Percentiles rank a stretch among this genome's conserved stretches.
Evolutionary conservation across 352 stramenopile species (phyloP).

Genomic region (Globisporangium heterothallicum): DNA sequence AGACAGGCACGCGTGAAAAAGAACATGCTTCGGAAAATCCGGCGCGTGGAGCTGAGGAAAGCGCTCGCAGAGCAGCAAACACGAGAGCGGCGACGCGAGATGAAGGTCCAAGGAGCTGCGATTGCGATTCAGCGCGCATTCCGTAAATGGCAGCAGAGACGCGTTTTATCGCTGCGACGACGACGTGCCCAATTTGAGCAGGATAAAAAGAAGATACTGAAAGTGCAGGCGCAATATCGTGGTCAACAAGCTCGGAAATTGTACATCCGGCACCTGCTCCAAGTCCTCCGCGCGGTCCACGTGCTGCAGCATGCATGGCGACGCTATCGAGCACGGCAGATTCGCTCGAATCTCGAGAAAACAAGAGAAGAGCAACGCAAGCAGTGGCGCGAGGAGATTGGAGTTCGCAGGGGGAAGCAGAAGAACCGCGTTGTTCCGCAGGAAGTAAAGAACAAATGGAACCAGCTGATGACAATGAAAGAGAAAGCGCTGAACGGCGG

Average conservation of each 20-base stretch:
- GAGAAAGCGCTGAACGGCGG: slow-evolving; percentile 4
- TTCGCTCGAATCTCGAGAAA: slow-evolving; percentile 7
- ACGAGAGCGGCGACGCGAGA: slow-evolving; percentile 3
- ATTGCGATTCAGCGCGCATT: slow-evolving; percentile 42
- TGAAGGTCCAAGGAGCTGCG: slow-evolving; percentile 27
- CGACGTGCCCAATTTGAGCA: slow-evolving; percentile 55
- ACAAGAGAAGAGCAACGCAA: slow-evolving; percentile 15
- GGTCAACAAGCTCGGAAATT: slow-evolving; percentile 29
- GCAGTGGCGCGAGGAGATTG: slow-evolving; percentile 16
- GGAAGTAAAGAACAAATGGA: slow-evolving; percentile 19
- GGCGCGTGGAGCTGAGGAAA: slow-evolving; percentile 19
- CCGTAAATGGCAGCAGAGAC: slow-evolving; percentile 30
- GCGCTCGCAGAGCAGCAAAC: slow-evolving; percentile 5
- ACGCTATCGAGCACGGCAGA: slow-evolving; percentile 23
- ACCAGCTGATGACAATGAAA: slow-evolving; percentile 12
- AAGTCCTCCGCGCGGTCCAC: slow-evolving; percentile 21
- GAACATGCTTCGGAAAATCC: slow-evolving; percentile 35
- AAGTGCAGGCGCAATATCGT: slow-evolving; percentile 50
- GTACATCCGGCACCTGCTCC: slow-evolving; percentile 16
- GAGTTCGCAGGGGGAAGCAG: slow-evolving; percentile 11
- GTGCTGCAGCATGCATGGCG: slow-evolving; percentile 51
- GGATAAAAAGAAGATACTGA: slow-evolving; percentile 48
- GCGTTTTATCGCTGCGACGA: slow-evolving; percentile 26
- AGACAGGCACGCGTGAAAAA: slow-evolving; percentile 25
- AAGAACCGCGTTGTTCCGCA: slow-evolving; percentile 4